These are phyloP conservation scores for Fusarium denticulatum DNA, from an alignment of 2,329 filamentous ascomycete species.

Conservation along the genomic window DNA sequence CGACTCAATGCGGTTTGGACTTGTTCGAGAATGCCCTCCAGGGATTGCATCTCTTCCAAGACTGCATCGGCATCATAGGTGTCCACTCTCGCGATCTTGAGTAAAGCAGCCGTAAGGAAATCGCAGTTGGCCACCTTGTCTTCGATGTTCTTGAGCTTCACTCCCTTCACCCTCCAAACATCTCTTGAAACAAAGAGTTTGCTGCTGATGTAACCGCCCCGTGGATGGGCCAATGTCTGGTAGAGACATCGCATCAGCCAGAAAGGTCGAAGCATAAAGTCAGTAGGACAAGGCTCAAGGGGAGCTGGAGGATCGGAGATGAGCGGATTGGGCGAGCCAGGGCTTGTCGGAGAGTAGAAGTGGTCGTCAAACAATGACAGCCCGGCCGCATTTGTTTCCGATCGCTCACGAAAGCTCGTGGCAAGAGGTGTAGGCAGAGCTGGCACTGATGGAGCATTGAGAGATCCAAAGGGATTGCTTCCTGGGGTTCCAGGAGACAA, in stretches of 20 bases:
- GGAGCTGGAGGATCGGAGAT: slow-evolving; percentile 75
- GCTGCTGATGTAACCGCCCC: slow-evolving; percentile 90
- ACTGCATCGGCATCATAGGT: slow-evolving; percentile 91
- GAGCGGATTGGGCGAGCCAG: slow-evolving; percentile 73
- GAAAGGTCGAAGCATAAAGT: slow-evolving; percentile 90
- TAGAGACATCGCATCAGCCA: slow-evolving; percentile 97
- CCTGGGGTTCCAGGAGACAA: slow-evolving; percentile 79
- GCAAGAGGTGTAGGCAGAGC: slow-evolving; percentile 74
- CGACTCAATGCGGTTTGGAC: slow-evolving; percentile 80
- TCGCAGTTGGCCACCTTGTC: slow-evolving; percentile 96
- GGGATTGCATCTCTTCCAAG: slow-evolving; percentile 89
- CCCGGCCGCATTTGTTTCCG: slow-evolving; percentile 67
- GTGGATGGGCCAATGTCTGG: slow-evolving; percentile 89
- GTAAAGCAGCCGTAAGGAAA: slow-evolving; percentile 85
- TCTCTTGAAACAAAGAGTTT: slow-evolving; percentile 93
- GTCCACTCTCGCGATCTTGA: slow-evolving; percentile 85
- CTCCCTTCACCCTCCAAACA: slow-evolving; percentile 92
- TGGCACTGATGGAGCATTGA: slow-evolving; percentile 62
- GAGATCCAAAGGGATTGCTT: slow-evolving; percentile 71
- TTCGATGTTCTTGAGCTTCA: slow-evolving; percentile 90
- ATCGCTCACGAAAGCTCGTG: slow-evolving; percentile 67
- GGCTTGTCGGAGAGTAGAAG: slow-evolving; percentile 73
- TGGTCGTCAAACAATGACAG: slow-evolving; percentile 86
- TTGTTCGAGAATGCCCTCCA: slow-evolving; percentile 88
- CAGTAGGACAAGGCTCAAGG: slow-evolving; percentile 90